phyloP scores from a whole-genome alignment of 352 stramenopile species.

The Phytophthora lateralis region DNA sequence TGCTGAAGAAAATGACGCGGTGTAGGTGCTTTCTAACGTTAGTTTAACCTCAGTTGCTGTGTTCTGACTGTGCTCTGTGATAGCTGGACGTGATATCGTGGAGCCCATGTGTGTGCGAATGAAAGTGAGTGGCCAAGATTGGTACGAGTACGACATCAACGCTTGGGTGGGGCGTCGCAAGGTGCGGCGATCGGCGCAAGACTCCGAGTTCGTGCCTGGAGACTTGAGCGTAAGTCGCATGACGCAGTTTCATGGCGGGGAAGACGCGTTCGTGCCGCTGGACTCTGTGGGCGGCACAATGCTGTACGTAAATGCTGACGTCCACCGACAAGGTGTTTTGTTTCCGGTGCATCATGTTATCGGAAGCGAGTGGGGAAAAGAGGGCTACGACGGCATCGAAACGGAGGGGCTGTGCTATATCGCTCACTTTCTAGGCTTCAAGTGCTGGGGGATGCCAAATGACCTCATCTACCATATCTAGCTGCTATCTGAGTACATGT shows the following conservation, averaged over 20 bases:
- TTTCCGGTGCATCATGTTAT: constrained; percentile 53
- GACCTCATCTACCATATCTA: constrained; percentile 42
- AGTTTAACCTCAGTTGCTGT: neutral
- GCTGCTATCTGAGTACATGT: neutral
- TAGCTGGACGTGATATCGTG: constrained; percentile 30
- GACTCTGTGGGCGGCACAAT: constrained; percentile 58
- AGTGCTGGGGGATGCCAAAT: constrained; percentile 57
- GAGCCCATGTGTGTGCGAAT: constrained; percentile 34
- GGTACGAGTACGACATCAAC: constrained; percentile 36
- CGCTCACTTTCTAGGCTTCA: constrained; percentile 55
- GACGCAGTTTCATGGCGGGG: constrained; percentile 18
- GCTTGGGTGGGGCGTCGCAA: constrained; percentile 29
- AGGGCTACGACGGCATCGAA: constrained; percentile 60
- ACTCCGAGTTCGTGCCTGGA: constrained; percentile 22
- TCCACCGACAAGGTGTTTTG: constrained; percentile 52
- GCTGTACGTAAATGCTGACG: constrained; percentile 50
- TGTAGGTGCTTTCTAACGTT: constrained; percentile 14
- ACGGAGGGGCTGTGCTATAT: constrained; percentile 52
- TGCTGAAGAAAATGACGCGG: constrained; percentile 42
- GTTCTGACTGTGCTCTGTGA: constrained; percentile 1
- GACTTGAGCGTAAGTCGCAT: constrained; percentile 23
- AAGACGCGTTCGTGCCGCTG: constrained; percentile 28
- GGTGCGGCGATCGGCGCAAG: constrained; percentile 9
- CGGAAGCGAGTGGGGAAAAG: constrained; percentile 41
- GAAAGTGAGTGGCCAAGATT: constrained; percentile 18